Evolutionary conservation across 441 rosid genomes (phyloP).

Genomic region (Gossypium davidsonii): DNA sequence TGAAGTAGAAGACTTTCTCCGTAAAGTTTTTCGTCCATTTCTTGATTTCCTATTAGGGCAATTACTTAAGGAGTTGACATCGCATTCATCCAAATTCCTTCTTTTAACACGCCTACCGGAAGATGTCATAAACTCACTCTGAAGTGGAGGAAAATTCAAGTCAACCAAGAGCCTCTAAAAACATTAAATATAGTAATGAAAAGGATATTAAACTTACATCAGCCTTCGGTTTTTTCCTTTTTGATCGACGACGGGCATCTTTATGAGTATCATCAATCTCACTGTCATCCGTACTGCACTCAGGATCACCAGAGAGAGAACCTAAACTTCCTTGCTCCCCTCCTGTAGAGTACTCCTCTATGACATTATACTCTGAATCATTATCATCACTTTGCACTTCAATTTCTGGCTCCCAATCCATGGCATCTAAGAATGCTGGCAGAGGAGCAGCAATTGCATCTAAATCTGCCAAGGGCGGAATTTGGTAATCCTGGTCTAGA

Average conservation of each 20-base stretch:
- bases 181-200: not conserved
- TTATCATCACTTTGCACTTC: constrained; percentile 71
- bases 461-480: constrained; percentile 84
- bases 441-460: constrained; percentile 65
- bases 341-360: constrained; percentile 70
- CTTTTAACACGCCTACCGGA: constrained; percentile 94
- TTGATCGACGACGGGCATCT: constrained; percentile 66
- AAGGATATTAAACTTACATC: constrained; percentile 43
- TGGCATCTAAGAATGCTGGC: constrained; percentile 73
- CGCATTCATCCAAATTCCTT: constrained; percentile 71
- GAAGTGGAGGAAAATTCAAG: constrained; percentile 15
- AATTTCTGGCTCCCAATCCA: constrained; percentile 95
- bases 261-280: constrained; percentile 47
- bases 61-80: constrained; percentile 41
- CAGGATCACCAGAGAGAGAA: constrained; percentile 61
- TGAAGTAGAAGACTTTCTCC: constrained; percentile 55
- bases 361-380: constrained; percentile 91
- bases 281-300: constrained; percentile 60
- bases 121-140: constrained; percentile 81
- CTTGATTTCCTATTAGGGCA: constrained; percentile 45
- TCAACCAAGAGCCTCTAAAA: constrained; percentile 5
- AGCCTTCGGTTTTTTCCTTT: constrained; percentile 60
- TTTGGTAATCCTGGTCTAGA: constrained; percentile 73
- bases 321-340: constrained; percentile 67
- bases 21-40: constrained; percentile 48